These are phyloP conservation scores for Luvunga scandens DNA, from an alignment of 345 rosid species.

Conservation along the genomic window DNA sequence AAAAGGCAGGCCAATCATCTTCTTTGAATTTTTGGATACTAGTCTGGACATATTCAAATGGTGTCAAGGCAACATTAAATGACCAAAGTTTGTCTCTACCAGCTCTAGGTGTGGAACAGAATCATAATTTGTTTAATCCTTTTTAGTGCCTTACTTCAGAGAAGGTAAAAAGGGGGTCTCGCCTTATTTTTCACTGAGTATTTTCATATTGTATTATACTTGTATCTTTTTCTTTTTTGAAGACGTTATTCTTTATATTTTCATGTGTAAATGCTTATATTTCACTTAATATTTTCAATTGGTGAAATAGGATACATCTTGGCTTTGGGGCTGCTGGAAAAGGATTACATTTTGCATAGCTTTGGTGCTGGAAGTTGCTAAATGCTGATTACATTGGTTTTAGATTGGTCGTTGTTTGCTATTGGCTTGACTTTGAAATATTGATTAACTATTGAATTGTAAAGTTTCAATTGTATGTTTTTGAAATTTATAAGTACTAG, in stretches of 20 bases:
- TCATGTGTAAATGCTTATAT: background rate
- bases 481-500: too few relatives aligned
- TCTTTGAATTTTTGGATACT: conserved; percentile 73
- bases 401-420: too few relatives aligned
- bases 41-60: conserved; percentile 52
- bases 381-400: too few relatives aligned
- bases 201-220: too few relatives aligned
- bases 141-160: background rate
- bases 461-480: too few relatives aligned
- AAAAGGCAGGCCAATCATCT: conserved; percentile 46
- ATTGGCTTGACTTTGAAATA: too few relatives aligned
- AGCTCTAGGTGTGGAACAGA: conserved; percentile 46
- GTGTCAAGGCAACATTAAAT: conserved; percentile 61
- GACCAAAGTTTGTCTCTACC: conserved; percentile 42
- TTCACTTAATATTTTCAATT: too few relatives aligned
- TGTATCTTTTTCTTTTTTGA: background rate
- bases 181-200: background rate
- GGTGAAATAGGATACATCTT: too few relatives aligned
- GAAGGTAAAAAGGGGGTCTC: background rate
- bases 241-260: background rate
- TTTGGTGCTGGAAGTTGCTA: too few relatives aligned
- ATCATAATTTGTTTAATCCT: background rate
- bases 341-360: too few relatives aligned
- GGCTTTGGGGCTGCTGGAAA: too few relatives aligned
- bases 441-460: too few relatives aligned